Conservation (phyloP, 768 basidiomycete genomes). For the Russula sp. region DNA sequence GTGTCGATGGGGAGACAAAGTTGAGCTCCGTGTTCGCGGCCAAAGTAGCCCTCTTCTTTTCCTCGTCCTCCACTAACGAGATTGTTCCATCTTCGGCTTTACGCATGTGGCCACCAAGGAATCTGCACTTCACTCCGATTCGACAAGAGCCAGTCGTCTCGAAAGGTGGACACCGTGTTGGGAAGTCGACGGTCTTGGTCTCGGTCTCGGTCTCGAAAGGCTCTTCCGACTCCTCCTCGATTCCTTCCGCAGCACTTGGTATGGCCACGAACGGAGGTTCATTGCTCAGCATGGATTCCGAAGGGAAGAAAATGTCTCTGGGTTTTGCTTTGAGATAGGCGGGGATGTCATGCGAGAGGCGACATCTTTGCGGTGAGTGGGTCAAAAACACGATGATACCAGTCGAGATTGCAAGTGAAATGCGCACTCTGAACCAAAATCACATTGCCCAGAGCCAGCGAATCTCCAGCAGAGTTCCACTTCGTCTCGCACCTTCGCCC, state of each 20-base stretch:
- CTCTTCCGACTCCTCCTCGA: conserved; percentile 34
- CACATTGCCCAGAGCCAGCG: conserved; percentile 67
- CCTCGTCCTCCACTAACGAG: conserved; percentile 51
- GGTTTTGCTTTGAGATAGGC: conserved; percentile 77
- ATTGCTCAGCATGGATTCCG: conserved; percentile 42
- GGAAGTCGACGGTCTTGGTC: conserved; percentile 42
- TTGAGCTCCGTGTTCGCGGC: conserved; percentile 63
- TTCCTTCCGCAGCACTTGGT: conserved; percentile 34
- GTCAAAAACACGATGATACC: not conserved
- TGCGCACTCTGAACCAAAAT: conserved; percentile 61
- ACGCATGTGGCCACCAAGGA: conserved; percentile 72
- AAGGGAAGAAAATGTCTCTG: conserved; percentile 63
- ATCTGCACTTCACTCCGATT: conserved; percentile 88
- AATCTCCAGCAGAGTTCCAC: conserved; percentile 80
- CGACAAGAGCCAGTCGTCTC: conserved; percentile 70
- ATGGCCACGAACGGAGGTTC: conserved; percentile 50
- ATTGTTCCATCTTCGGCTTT: conserved; percentile 46
- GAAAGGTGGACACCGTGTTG: conserved; percentile 65
- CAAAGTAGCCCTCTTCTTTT: conserved; percentile 51
- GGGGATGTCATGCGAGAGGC: conserved; percentile 72
- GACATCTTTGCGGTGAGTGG: conserved; percentile 50
- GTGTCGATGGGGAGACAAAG: conserved; percentile 53
- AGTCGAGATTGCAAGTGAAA: not conserved
- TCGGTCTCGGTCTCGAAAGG: conserved; percentile 34
- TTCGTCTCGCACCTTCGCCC: conserved; percentile 74